Conservation (phyloP, 257 asterid species). For the Solanum sitiens region DNA sequence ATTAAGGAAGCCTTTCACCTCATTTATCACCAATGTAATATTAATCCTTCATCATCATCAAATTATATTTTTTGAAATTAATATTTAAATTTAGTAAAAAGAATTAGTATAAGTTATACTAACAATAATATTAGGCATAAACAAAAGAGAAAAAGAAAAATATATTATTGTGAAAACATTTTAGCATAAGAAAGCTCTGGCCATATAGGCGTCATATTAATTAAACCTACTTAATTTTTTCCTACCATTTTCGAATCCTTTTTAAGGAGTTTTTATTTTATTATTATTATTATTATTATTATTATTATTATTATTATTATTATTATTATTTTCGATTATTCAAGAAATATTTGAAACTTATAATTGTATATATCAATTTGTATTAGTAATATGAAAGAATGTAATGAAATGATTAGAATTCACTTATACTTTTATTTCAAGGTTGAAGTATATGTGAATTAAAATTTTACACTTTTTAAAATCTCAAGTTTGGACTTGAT, state of each 20-base stretch:
- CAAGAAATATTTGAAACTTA: too few species aligned
- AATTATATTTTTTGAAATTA: too few species aligned
- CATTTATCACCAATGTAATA: too few species aligned
- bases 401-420: neutral
- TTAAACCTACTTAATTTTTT: neutral
- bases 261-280: neutral
- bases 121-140: neutral
- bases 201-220: neutral
- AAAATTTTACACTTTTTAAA: neutral
- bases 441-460: neutral
- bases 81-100: too few species aligned
- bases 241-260: neutral
- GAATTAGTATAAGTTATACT: too few species aligned
- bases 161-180: neutral
- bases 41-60: too few species aligned
- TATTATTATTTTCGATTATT: too few species aligned
- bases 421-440: neutral
- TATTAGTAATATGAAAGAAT: neutral
- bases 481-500: neutral
- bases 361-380: too few species aligned
- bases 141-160: neutral
- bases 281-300: too few species aligned
- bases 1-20: too few species aligned
- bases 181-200: neutral
- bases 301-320: too few species aligned